Percentiles rank a stretch among this genome's conserved stretches.
Conservation (phyloP, 805 yeast species). For the Myxozyma lipomycoides region DNA sequence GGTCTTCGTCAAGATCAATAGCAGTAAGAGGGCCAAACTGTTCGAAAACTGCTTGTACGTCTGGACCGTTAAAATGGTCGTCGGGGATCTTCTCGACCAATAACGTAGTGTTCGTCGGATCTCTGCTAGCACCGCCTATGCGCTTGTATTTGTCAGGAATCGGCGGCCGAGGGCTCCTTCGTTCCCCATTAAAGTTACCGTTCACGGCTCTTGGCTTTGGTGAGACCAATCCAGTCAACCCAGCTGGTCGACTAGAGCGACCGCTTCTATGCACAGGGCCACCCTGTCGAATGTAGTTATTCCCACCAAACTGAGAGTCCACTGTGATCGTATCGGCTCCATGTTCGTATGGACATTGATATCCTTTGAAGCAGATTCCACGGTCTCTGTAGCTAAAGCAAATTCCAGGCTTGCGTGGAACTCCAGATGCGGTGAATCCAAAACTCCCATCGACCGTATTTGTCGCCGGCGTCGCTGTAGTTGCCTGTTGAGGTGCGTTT, state of each 20-base stretch:
- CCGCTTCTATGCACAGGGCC: too few relatives aligned
- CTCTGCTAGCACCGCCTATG: conserved; percentile 15
- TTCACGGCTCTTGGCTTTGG: too few relatives aligned
- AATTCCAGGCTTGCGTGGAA: conserved; percentile 9
- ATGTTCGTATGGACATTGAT: conserved; percentile 28
- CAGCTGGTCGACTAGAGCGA: too few relatives aligned
- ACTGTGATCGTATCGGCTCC: conserved; percentile 23
- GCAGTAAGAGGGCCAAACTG: conserved; percentile 41
- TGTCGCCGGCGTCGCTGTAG: background rate
- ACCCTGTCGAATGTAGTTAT: too few relatives aligned
- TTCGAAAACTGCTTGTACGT: conserved; percentile 39
- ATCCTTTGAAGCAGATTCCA: conserved; percentile 26
- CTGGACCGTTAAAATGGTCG: conserved; percentile 41
- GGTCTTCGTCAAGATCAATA: conserved; percentile 34
- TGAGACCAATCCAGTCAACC: too few relatives aligned
- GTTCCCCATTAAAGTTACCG: too few relatives aligned
- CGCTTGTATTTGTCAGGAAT: conserved; percentile 3
- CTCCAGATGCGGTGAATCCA: background rate
- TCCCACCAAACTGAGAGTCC: too few relatives aligned
- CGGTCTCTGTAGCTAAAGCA: conserved; percentile 24
- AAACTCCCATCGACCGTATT: background rate
- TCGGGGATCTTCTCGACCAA: conserved; percentile 45
- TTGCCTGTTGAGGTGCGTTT: background rate
- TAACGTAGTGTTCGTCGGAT: conserved; percentile 34
- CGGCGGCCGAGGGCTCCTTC: background rate